Base-by-base conservation (phyloP, 2,329 filamentous ascomycete species). In the Colletotrichum tofieldiae region DNA sequence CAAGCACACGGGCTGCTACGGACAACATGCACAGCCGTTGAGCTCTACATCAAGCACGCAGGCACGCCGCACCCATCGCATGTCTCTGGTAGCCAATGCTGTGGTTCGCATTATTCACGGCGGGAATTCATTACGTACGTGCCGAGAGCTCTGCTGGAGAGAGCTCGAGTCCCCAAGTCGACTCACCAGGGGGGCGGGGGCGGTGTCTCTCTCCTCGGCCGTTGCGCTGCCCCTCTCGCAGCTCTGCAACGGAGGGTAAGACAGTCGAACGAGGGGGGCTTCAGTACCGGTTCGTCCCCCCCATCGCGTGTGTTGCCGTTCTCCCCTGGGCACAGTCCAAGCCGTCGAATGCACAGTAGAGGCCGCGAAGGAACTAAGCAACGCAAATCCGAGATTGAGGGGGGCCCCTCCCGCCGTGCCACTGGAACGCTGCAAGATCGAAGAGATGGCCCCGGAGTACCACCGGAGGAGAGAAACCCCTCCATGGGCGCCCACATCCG, bases 371-470 rank as follows among this genome's bases (percentile, higher is more conserved):
- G 37, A 62, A 26, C 26, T 20, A 4, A 41, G 41, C 64, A 62
- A 43, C 58, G 29, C 64, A 58, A 63, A 51, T 71, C 68, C 64
- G 68, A 67, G 64, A 58, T 67, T 52, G 51, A 51, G n/a, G 51
- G n/a, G 51, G 51, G 18, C 32, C 59, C 32, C 64, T 63, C 51
- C 62, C 37, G 49, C 29, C 45, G 37, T 29, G 29, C 67, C 43
- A 60, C 67, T 62, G 64, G 55, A 67, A 51, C 64, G 68, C 68
- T 43, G 68, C 51, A 52, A 58, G 51, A 52, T 58, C 26, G 23
- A 20, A 54, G 18, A 51, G 54, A 67, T 67, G 68, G 45, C 69
- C 51, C 58, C 69, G 69, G 69, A 72, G 69, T 63, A 72, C 43
- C 16, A 60, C 43, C 65, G 65, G 64, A 63, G 65, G 58, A 72